Conservation (phyloP, 2,329 filamentous ascomycete genomes). For the Bipolaris gigantea region DNA sequence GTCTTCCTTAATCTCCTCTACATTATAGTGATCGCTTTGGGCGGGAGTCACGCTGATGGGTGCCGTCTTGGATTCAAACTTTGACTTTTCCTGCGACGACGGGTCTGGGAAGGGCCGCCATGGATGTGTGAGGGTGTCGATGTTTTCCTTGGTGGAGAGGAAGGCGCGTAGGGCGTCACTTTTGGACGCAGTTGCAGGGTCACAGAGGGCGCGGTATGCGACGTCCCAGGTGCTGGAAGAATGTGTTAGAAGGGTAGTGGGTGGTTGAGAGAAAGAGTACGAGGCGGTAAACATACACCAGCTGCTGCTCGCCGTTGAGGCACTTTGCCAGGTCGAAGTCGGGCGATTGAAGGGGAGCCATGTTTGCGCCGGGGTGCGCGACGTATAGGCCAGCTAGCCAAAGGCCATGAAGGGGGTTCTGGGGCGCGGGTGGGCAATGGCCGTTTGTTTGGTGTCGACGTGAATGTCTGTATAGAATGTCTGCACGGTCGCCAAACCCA, state of each 20-base stretch:
- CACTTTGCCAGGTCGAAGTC: slow-evolving; percentile 81
- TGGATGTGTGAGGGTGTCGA: slow-evolving; percentile 68
- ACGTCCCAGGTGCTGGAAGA: slow-evolving; percentile 63
- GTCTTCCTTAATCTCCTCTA: slow-evolving; percentile 82
- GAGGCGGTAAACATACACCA: slow-evolving; percentile 66
- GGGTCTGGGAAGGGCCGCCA: slow-evolving; percentile 67
- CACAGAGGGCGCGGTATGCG: slow-evolving; percentile 57
- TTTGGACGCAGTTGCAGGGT: slow-evolving; percentile 49
- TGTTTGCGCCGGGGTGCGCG: slow-evolving; percentile 44
- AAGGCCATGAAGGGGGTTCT: slow-evolving; percentile 36
- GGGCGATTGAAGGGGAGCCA: slow-evolving; percentile 38
- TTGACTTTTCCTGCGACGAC: slow-evolving; percentile 65
- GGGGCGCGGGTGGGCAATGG: slow-evolving; percentile 18
- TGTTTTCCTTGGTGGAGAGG: slow-evolving; percentile 69
- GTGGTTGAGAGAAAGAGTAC: neutral
- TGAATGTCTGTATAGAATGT: slow-evolving; percentile 7
- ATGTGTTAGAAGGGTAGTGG: slow-evolving; percentile 39
- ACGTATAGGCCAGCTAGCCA: slow-evolving; percentile 27
- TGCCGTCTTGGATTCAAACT: slow-evolving; percentile 82
- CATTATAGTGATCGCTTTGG: slow-evolving; percentile 67
- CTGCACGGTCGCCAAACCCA: slow-evolving; percentile 20
- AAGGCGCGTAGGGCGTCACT: slow-evolving; percentile 61
- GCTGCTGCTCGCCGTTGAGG: slow-evolving; percentile 74
- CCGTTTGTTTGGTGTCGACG: slow-evolving; percentile 26
- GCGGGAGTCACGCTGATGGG: slow-evolving; percentile 80